Evolutionary conservation across 768 basidiomycete species (phyloP), one percentile per base, ranked within the genome.

Genomic region (Butyriboletus loyo): DNA sequence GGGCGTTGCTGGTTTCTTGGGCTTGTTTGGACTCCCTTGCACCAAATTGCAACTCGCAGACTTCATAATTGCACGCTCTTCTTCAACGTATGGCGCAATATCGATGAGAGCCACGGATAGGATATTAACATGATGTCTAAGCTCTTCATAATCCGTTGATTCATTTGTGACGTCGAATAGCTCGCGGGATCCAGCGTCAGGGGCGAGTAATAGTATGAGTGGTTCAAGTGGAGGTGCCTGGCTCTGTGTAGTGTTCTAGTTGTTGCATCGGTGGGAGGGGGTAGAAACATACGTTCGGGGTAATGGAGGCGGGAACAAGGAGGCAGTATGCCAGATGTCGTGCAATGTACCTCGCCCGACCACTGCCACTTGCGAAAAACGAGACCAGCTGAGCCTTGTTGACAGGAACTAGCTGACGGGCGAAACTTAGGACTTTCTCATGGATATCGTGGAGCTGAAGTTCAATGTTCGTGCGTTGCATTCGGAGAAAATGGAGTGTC

Each of bases 71-170:
- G 36, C 39, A 35, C 56, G 70, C 61, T 87, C 85, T 50, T 77
- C 71, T 41, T 67, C 64, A 21, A 81, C 75, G 58, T 88, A 89
- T 9, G 68, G 77, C 19, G 77, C 73, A 28, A 90, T 72, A 52
- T 85, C 78, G 4, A 80, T 75, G 39, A 89, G 63, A 7, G 81
- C 85, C 10, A 81, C 68, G 22, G 76, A 73, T n/a, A 90, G 75
- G 30, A 90, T 76, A 19, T 73, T 69, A 14, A 84, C 71, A 55
- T 82, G 72, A 62, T 77, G 77, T 6, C 75, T 69, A 63, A 92
- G 73, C 34, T 80, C 77, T 31, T 82, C 77, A 52, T 84, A 90
- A 66, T 88, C 81, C 4, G 78, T 72, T n/a, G 49, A 83, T 19
- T 78, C 74, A 13, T 78, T 75, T 24, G 78, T 55, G 35, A 86